Percentiles rank a stretch among this genome's conserved stretches.
Evolutionary conservation across 257 asterid species (phyloP).

Genomic region (Solanum arcanum): DNA sequence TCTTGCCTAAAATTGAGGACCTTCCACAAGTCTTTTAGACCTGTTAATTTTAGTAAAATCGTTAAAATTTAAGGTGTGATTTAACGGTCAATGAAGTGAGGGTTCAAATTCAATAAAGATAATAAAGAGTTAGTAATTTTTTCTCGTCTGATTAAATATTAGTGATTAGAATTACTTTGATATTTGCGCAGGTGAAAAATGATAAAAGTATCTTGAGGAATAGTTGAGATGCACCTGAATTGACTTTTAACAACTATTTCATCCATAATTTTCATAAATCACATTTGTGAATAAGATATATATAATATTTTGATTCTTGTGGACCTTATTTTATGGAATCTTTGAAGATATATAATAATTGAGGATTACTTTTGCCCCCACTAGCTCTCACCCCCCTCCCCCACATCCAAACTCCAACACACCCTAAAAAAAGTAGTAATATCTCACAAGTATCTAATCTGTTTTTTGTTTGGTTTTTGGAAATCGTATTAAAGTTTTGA

Average conservation of each 20-base stretch:
- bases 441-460: not conserved
- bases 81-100: not conserved
- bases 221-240: not conserved
- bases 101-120: not conserved
- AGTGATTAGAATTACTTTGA: not conserved
- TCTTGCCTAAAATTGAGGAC: slow-evolving; percentile 23
- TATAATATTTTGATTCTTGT: not conserved
- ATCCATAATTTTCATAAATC: not conserved
- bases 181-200: accelerated
- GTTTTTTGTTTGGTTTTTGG: too few species aligned
- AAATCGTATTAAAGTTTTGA: too few species aligned
- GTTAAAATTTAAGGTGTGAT: accelerated
- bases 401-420: not conserved
- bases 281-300: not conserved
- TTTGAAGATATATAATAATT: not conserved
- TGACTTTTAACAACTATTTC: not conserved
- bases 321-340: slow-evolving; percentile 4
- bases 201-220: accelerated
- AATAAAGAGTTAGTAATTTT: not conserved
- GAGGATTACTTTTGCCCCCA: not conserved
- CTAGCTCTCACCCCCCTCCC: not conserved
- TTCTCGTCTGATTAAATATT: too few species aligned
- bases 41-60: not conserved
- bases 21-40: not conserved
- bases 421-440: not conserved